phyloP scores from a whole-genome alignment of 176 grass and related monocot genomes.

The Olyra latifolia region DNA sequence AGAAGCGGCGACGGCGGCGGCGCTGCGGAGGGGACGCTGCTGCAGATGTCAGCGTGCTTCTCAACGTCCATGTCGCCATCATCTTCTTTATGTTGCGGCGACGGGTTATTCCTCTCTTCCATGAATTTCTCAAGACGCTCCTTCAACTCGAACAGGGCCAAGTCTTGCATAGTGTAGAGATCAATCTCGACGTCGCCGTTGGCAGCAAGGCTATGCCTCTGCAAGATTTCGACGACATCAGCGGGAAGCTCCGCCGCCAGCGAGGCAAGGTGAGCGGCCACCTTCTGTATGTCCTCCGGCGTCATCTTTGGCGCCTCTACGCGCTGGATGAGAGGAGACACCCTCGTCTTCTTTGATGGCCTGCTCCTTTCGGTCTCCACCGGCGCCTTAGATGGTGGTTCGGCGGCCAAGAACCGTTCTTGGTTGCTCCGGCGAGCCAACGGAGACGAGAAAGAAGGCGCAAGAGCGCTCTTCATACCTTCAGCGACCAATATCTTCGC shows the following conservation, averaged over 20 bases:
- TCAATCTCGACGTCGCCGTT: neutral
- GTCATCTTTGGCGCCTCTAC: neutral
- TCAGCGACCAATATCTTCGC: neutral
- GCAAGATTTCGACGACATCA: slow-evolving; percentile 9
- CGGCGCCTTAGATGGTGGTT: neutral
- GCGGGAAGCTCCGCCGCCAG: slow-evolving; percentile 30
- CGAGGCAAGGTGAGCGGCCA: slow-evolving; percentile 14
- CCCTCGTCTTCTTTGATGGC: too few relatives aligned
- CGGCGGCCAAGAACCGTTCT: neutral
- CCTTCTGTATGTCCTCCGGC: neutral
- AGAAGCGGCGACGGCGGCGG: neutral
- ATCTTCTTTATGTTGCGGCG: neutral
- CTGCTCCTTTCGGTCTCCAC: too few relatives aligned
- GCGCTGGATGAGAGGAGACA: neutral
- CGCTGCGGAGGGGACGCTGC: neutral
- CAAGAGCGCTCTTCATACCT: neutral
- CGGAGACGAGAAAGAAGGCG: neutral
- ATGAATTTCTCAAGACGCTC: neutral
- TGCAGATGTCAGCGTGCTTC: neutral
- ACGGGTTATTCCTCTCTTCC: neutral
- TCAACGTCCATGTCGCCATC: neutral
- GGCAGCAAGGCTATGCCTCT: neutral
- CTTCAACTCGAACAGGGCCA: slow-evolving; percentile 9
- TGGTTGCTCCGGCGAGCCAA: neutral
- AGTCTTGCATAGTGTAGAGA: neutral